Evolutionary conservation across 306 rosid species (phyloP).

Genomic region (Rosa persica): DNA sequence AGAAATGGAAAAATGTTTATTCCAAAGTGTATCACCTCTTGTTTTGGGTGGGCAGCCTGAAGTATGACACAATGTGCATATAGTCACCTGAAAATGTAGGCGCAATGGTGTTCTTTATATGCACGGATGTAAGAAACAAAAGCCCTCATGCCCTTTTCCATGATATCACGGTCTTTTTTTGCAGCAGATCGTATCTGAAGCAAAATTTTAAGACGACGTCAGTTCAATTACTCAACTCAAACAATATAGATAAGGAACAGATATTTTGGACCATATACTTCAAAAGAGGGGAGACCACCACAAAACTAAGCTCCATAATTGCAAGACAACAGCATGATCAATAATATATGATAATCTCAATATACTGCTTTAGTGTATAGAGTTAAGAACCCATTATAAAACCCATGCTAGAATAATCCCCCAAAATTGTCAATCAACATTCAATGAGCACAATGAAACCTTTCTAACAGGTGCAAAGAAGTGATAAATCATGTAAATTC

Average conservation of each 20-base stretch:
- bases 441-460: neutral
- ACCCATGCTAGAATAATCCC: neutral
- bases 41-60: neutral
- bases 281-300: neutral
- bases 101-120: conserved; percentile 86
- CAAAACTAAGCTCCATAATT: neutral
- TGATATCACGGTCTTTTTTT: conserved; percentile 80
- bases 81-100: conserved; percentile 76
- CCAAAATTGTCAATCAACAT: neutral
- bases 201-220: conserved; percentile 16
- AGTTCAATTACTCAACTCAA: neutral
- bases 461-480: neutral
- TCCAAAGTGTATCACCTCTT: neutral
- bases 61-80: neutral
- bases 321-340: neutral
- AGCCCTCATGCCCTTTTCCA: conserved; percentile 88
- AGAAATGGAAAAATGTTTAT: conserved; percentile 8
- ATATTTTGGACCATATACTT: neutral
- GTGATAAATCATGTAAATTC: neutral
- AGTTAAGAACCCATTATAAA: neutral
- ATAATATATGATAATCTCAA: neutral
- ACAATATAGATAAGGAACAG: neutral
- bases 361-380: neutral
- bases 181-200: conserved; percentile 71
- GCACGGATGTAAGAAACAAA: conserved; percentile 92